Conservation (phyloP, 352 stramenopile genomes). For the Phytopythium delawarense region DNA sequence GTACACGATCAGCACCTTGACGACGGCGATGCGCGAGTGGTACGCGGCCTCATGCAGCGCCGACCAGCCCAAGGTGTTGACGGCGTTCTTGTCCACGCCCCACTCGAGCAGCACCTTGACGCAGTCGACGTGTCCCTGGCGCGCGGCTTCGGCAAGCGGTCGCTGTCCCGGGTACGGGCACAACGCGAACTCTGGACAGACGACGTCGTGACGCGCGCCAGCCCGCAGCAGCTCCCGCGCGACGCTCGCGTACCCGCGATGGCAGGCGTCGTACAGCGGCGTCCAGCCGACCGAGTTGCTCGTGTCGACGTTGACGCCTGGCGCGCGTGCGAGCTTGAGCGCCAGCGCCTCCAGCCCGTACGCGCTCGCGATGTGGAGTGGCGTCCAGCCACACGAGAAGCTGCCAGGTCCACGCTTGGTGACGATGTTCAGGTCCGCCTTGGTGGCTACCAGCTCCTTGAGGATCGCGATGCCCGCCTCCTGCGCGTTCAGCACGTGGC, state of each 20-base stretch:
- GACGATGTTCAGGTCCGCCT: slow-evolving; percentile 52
- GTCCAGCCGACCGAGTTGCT: slow-evolving; percentile 73
- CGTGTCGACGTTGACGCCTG: slow-evolving; percentile 56
- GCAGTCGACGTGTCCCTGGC: slow-evolving; percentile 54
- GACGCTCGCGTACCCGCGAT: slow-evolving; percentile 62
- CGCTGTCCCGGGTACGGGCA: slow-evolving; percentile 70
- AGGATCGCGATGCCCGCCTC: slow-evolving; percentile 73
- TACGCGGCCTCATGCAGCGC: slow-evolving; percentile 77
- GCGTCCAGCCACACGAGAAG: slow-evolving; percentile 77
- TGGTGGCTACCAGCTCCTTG: slow-evolving; percentile 53
- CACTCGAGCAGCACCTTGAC: slow-evolving; percentile 77
- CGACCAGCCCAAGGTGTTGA: slow-evolving; percentile 74
- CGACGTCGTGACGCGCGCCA: slow-evolving; percentile 51
- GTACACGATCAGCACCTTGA: slow-evolving; percentile 77
- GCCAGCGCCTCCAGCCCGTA: slow-evolving; percentile 71
- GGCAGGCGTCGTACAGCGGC: slow-evolving; percentile 70
- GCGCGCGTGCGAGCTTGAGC: slow-evolving; percentile 67
- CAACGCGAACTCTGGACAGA: slow-evolving; percentile 77
- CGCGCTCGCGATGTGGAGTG: slow-evolving; percentile 70
- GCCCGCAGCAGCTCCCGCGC: slow-evolving; percentile 61
- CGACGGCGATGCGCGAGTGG: slow-evolving; percentile 66
- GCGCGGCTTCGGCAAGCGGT: slow-evolving; percentile 60
- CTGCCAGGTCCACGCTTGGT: slow-evolving; percentile 65
- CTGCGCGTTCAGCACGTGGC: slow-evolving; percentile 63
- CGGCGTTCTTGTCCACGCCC: slow-evolving; percentile 74